Evolutionary conservation across 2,329 filamentous ascomycete species (phyloP), one percentile per base, ranked within the genome.

Genomic region (Fonsecaea erecta): DNA sequence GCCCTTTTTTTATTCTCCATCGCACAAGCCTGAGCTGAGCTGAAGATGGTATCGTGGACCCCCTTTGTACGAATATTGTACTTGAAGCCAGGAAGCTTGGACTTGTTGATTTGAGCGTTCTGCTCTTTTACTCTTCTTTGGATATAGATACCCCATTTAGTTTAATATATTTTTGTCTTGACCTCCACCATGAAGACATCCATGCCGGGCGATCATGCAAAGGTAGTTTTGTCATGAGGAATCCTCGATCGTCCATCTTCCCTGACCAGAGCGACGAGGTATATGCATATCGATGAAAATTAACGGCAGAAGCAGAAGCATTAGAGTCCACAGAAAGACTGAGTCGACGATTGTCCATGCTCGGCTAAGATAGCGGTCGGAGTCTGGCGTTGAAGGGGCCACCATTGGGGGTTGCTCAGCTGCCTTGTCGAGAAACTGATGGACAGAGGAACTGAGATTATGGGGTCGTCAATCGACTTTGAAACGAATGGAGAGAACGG

Each of bases 141-240:
- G 24, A 57, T 21, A 58, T 58, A 58, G 35, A 58, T 58, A 58
- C 55, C 55, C 55, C 55, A 46, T 58, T 58, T 48, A 58, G 55
- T 58, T n/a, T 58, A 43, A 46, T 40, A n/a, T 11, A 37, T 40
- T 43, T 1, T n/a, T 18, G 11, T 3, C 8, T n/a, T n/a, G n/a
- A 12, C 16, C 3, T 11, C 24, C 18, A 48, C 11, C 18, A 48
- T 40, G 37, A n/a, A 40, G 3, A 11, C 11, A 30, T 8, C 28
- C 3, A 8, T 3, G 28, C 28, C 3, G 32, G 32, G 11, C 11
- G 32, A 34, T n/a, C 6, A 12, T 2, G 32, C 6, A 11, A 34
- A 34, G 32, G 28, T 30, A 8, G 8, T 30, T 30, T 30, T 30
- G 28, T 34, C 32, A 34, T 2, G 32, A 9, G 28, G 37, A 48